phyloP scores from a whole-genome alignment of 129 eudicot species.

The Flaveria brownii region DNA sequence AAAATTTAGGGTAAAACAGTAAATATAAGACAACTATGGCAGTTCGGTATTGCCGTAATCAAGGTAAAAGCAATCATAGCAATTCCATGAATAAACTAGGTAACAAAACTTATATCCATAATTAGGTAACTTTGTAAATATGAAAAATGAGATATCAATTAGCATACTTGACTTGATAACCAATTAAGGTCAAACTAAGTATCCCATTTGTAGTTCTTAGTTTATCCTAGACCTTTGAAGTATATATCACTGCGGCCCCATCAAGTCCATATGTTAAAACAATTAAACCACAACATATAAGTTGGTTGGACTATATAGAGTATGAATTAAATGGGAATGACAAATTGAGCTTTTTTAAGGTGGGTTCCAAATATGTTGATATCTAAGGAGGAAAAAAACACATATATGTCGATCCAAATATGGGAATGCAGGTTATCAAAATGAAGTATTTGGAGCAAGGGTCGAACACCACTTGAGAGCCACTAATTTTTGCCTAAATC shows the following conservation, averaged over 20 bases:
- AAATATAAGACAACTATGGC: neutral
- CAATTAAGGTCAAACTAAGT: neutral
- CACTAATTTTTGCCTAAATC: slow-evolving; percentile 2
- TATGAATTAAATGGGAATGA: neutral
- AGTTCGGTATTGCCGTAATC: neutral
- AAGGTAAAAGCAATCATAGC: neutral
- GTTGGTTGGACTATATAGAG: neutral
- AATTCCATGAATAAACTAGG: neutral
- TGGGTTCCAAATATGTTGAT: slow-evolving; percentile 7
- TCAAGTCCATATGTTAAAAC: neutral
- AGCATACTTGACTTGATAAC: neutral
- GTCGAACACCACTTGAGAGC: neutral
- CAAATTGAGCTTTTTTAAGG: neutral
- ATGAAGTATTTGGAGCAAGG: slow-evolving; percentile 12
- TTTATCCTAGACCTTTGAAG: slow-evolving; percentile 65
- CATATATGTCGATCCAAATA: neutral
- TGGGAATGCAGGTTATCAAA: neutral
- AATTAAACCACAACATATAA: neutral
- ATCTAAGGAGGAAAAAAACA: neutral
- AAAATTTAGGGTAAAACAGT: neutral
- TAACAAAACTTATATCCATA: neutral
- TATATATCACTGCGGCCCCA: slow-evolving; percentile 18
- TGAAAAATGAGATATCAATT: neutral
- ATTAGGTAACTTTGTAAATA: neutral
- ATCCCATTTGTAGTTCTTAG: slow-evolving; percentile 77